These are phyloP conservation scores for Sphagnum tenellum DNA, from an alignment of 225 moss, liverwort and hornwort species.

Conservation along the genomic window DNA sequence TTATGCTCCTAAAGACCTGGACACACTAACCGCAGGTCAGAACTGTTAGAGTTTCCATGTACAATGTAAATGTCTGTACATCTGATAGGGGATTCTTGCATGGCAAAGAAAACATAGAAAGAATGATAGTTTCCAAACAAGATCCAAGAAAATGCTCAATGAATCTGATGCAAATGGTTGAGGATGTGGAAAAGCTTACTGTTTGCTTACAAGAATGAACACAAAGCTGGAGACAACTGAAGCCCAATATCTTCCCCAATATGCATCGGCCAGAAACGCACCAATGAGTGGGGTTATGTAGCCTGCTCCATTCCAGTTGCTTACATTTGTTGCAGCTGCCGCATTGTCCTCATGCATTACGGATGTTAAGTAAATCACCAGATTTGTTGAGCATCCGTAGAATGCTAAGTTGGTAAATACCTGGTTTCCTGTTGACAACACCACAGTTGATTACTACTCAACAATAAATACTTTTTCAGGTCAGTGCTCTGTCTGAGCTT, in stretches of 20 bases:
- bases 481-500: too few relatives aligned
- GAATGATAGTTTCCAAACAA: too few relatives aligned
- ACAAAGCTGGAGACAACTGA: conserved; percentile 43
- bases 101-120: too few relatives aligned
- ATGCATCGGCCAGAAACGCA: conserved; percentile 70
- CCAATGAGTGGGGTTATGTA: conserved; percentile 73
- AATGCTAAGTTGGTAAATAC: conserved; percentile 60
- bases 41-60: too few relatives aligned
- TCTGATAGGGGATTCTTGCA: too few relatives aligned
- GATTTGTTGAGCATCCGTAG: conserved; percentile 60
- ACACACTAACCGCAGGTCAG: too few relatives aligned
- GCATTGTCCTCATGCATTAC: conserved; percentile 77
- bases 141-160: too few relatives aligned
- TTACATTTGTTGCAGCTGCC: conserved; percentile 63
- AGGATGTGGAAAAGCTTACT: too few relatives aligned
- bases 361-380: conserved; percentile 71
- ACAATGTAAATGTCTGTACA: too few relatives aligned
- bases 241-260: conserved; percentile 76
- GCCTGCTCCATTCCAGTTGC: conserved; percentile 72
- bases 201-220: conserved; percentile 41
- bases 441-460: background rate
- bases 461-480: too few relatives aligned
- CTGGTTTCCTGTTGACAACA: conserved; percentile 44
- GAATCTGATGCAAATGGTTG: too few relatives aligned
- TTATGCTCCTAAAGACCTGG: too few relatives aligned